Percentiles rank a stretch among this genome's conserved stretches.
These are phyloP conservation scores for Saturnispora quitensis DNA, from an alignment of 805 yeast species.

Conservation along the genomic window DNA sequence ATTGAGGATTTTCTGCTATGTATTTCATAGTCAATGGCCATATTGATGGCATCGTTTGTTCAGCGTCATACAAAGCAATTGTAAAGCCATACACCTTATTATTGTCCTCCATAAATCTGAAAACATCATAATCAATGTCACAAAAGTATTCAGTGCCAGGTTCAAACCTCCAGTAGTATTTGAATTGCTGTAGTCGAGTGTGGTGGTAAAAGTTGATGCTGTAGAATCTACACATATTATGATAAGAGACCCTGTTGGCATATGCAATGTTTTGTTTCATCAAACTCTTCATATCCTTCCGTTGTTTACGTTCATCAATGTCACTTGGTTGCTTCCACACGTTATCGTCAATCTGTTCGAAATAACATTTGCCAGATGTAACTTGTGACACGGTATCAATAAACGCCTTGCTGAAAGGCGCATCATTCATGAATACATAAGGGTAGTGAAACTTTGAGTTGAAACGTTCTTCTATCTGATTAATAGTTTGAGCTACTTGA, in stretches of 20 bases:
- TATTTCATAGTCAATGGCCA: slow-evolving; percentile 66
- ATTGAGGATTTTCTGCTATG: slow-evolving; percentile 46
- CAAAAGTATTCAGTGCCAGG: slow-evolving; percentile 63
- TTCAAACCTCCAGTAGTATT: slow-evolving; percentile 76
- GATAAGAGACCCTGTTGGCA: slow-evolving; percentile 56
- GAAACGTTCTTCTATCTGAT: slow-evolving; percentile 53
- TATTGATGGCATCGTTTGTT: slow-evolving; percentile 49
- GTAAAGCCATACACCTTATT: slow-evolving; percentile 68
- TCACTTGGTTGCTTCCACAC: slow-evolving; percentile 40
- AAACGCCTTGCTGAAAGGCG: slow-evolving; percentile 51
- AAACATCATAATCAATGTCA: slow-evolving; percentile 66
- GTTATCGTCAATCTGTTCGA: slow-evolving; percentile 41
- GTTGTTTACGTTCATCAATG: slow-evolving; percentile 32
- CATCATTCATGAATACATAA: slow-evolving; percentile 71
- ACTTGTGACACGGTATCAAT: slow-evolving; percentile 33
- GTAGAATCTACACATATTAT: slow-evolving; percentile 80
- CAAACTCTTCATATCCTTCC: slow-evolving; percentile 29
- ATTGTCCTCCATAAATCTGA: slow-evolving; percentile 61
- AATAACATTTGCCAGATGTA: slow-evolving; percentile 37
- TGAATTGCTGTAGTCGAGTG: slow-evolving; percentile 50
- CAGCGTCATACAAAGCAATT: slow-evolving; percentile 59
- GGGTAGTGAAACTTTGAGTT: slow-evolving; percentile 70
- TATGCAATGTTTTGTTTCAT: slow-evolving; percentile 39
- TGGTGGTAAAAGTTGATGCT: slow-evolving; percentile 55
- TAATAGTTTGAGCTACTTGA: slow-evolving; percentile 43